Evolutionary conservation across 331 rosid genomes (phyloP).

Genomic region (Erythrophleum ivorense): DNA sequence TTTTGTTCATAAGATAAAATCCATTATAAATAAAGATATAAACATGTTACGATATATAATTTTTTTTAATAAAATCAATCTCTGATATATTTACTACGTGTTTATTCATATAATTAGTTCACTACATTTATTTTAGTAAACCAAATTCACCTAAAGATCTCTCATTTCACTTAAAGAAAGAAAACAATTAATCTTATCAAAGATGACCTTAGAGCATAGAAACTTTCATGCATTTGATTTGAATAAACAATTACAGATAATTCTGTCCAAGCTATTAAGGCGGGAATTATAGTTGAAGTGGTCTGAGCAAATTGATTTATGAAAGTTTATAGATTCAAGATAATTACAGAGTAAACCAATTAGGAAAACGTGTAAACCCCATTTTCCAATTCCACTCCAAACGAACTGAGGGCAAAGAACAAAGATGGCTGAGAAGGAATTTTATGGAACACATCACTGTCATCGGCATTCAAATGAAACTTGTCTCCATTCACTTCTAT

Average conservation of each 20-base stretch:
- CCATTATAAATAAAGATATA: too few relatives aligned
- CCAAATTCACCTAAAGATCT: background rate
- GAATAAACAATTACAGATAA: background rate
- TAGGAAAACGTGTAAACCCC: conserved; percentile 48
- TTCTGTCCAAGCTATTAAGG: background rate
- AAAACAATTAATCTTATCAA: background rate
- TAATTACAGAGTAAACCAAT: conserved; percentile 55
- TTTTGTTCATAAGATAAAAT: too few relatives aligned
- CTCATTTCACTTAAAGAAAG: background rate
- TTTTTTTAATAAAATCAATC: too few relatives aligned
- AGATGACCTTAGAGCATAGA: background rate
- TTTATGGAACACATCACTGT: conserved; percentile 43
- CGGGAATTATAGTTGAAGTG: conserved; percentile 20
- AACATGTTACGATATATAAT: too few relatives aligned
- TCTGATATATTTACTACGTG: too few relatives aligned
- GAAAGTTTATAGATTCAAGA: conserved; percentile 39
- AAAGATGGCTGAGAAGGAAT: conserved; percentile 44
- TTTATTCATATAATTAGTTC: too few relatives aligned
- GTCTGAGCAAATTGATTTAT: conserved; percentile 19
- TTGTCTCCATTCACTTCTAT: conserved; percentile 47
- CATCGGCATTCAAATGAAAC: conserved; percentile 49
- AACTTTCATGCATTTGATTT: background rate
- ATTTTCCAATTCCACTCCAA: conserved; percentile 55
- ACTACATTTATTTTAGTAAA: too few relatives aligned
- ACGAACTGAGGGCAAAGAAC: conserved; percentile 48